Conservation (phyloP, 192 early-diverging fungal genomes). For the Oehlia diaphana region DNA sequence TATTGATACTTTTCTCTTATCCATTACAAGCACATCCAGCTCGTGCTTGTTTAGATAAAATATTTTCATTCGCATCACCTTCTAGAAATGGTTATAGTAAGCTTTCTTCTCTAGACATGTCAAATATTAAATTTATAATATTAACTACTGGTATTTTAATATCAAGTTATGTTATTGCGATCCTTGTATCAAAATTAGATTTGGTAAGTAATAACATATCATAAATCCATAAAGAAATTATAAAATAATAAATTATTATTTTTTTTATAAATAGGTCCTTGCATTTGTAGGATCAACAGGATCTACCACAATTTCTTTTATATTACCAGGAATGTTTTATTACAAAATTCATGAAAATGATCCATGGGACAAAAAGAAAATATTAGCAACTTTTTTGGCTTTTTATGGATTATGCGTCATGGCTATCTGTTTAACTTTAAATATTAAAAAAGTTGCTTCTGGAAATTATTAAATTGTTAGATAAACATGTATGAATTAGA, state of each 20-base stretch:
- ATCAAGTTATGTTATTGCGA: conserved; percentile 71
- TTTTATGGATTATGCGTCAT: conserved; percentile 78
- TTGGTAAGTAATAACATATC: conserved; percentile 48
- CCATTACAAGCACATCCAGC: conserved; percentile 94
- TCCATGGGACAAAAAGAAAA: conserved; percentile 66
- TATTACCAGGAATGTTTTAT: conserved; percentile 92
- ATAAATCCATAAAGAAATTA: not conserved
- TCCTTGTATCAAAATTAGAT: conserved; percentile 76
- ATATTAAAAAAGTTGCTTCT: conserved; percentile 43
- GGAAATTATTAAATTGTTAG: not conserved
- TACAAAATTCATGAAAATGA: conserved; percentile 73
- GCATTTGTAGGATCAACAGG: conserved; percentile 96
- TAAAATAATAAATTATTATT: not conserved
- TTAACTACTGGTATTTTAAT: conserved; percentile 73
- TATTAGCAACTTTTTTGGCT: conserved; percentile 60
- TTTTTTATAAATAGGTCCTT: conserved; percentile 54
- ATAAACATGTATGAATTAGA: not conserved
- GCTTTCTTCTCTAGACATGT: conserved; percentile 37
- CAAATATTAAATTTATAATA: conserved; percentile 53
- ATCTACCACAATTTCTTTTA: conserved; percentile 94
- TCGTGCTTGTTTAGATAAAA: conserved; percentile 86
- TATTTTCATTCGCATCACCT: conserved; percentile 45
- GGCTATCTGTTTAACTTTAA: conserved; percentile 73
- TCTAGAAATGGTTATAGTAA: not conserved
- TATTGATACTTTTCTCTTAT: conserved; percentile 88